Evolutionary conservation across 2,329 filamentous ascomycete genomes (phyloP), one percentile per base, ranked within the genome.

Genomic region (Zopfia rhizophila): DNA sequence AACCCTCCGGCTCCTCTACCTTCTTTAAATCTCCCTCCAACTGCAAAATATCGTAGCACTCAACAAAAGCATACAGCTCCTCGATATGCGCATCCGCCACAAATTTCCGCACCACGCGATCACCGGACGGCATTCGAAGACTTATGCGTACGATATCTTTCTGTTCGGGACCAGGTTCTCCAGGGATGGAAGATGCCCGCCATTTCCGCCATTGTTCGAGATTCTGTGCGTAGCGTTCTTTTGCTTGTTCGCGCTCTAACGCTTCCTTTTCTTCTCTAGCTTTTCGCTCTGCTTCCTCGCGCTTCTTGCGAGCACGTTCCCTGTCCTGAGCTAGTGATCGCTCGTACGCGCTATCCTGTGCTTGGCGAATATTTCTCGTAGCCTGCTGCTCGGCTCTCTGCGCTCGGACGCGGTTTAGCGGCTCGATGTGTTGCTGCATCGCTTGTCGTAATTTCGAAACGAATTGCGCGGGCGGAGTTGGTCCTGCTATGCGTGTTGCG

Each of bases 321-420:
- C 92, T 82, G 72, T 99, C 94, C 49, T 86, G 85, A 7, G 92
- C 93, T 21, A 99, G 78, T 0, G 90, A 96, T 51, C 91, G 85
- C 73, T 99, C 92, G 70, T 99, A 99, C 1, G 94, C 94, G 7
- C 85, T 89, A 68, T 97, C 91, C 69, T 99, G 94, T 70, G 96
- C 86, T 50, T 88, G 83, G n/a, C 92, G 84, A 23, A 99, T 78
- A 60, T 78, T 89, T 32, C 93, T 82, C n/a, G 88, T 83, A 2
- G 90, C 85, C 66, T 95, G 85, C 57, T 96, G 90, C 29, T 91
- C 90, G 12, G 84, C 83, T 40, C 92, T 82, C 60, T 90, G 85
- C 2, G 87, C 83, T n/a, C 92, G 83, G 14, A 89, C 86, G 21
- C 85, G 81, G 27, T 85, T 84, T 3, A 99, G 77, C 33, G 93